phyloP scores from a whole-genome alignment of 345 rosid genomes.

The Bruguiera sexangula region DNA sequence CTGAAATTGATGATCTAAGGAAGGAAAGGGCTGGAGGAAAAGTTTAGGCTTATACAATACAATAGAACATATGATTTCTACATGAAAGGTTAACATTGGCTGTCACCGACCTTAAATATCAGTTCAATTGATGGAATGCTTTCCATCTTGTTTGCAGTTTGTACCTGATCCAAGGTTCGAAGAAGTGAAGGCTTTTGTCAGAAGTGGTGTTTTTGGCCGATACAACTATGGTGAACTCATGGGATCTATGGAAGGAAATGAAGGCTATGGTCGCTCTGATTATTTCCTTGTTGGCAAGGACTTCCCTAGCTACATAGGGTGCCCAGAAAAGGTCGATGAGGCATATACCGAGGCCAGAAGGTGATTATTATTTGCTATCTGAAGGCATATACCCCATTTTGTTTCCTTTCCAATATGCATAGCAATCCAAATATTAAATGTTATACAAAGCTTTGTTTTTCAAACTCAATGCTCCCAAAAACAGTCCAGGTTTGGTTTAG shows the following conservation, averaged over 20 bases:
- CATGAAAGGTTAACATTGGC: background rate
- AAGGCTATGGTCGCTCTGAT: conserved; percentile 50
- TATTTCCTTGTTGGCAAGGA: conserved; percentile 61
- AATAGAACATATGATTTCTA: background rate
- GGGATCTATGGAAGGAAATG: conserved; percentile 54
- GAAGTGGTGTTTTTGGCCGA: conserved; percentile 43
- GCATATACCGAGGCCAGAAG: conserved; percentile 56
- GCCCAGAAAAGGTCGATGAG: conserved; percentile 55
- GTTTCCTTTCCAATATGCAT: no score
- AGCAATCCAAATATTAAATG: no score
- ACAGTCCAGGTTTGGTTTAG: no score
- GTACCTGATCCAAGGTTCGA: conserved; percentile 43
- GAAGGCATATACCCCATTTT: no score
- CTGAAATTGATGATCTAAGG: conserved; percentile 45
- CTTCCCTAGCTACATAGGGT: conserved; percentile 53
- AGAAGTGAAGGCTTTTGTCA: conserved; percentile 45
- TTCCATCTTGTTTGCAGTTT: conserved; percentile 25
- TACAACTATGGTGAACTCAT: conserved; percentile 45
- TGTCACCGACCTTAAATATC: background rate
- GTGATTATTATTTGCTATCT: conserved; percentile 21
- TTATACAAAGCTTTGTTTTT: no score
- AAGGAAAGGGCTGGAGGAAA: conserved; percentile 50
- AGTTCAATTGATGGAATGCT: background rate
- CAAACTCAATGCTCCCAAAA: no score
- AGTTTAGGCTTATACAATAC: conserved; percentile 18